Conservation (phyloP, 2,329 filamentous ascomycete genomes). For the Gnomoniopsis smithogilvyi region DNA sequence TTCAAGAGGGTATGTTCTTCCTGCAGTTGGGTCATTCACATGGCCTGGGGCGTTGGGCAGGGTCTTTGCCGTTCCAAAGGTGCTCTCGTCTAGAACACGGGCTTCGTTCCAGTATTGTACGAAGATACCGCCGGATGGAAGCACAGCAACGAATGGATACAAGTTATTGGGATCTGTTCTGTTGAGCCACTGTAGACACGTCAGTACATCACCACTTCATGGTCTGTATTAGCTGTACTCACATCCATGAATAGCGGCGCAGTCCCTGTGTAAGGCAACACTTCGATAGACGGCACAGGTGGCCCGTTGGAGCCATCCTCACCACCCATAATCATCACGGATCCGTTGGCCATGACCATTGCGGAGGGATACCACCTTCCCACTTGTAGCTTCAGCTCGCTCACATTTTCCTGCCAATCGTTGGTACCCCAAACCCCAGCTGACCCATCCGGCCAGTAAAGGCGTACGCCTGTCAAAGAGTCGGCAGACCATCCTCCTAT, state of each 20-base stretch:
- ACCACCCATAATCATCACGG: slow-evolving; percentile 51
- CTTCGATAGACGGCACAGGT: slow-evolving; percentile 48
- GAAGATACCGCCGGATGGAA: slow-evolving; percentile 53
- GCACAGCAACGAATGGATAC: slow-evolving; percentile 53
- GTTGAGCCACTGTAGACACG: slow-evolving; percentile 37
- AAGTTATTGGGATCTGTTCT: slow-evolving; percentile 56
- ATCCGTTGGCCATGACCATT: slow-evolving; percentile 54
- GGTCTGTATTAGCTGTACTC: background rate
- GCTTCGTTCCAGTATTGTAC: slow-evolving; percentile 60
- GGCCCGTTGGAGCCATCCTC: slow-evolving; percentile 50
- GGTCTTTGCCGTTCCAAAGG: slow-evolving; percentile 43
- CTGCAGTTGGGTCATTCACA: slow-evolving; percentile 48
- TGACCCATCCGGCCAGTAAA: slow-evolving; percentile 54
- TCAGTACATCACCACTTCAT: background rate
- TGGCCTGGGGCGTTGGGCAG: slow-evolving; percentile 54
- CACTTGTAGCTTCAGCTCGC: slow-evolving; percentile 41
- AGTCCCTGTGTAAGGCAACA: slow-evolving; percentile 45
- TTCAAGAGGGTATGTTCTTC: slow-evolving; percentile 56
- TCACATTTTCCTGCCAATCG: slow-evolving; percentile 53
- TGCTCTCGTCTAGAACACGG: slow-evolving; percentile 48
- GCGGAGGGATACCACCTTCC: slow-evolving; percentile 54
- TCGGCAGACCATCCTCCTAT: slow-evolving; percentile 55
- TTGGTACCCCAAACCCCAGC: slow-evolving; percentile 45
- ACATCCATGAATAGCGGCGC: slow-evolving; percentile 41
- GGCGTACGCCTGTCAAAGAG: slow-evolving; percentile 51